phyloP scores from a whole-genome alignment of 1,139 yeast species.

The Lodderomyces pseudojiufengensis region DNA sequence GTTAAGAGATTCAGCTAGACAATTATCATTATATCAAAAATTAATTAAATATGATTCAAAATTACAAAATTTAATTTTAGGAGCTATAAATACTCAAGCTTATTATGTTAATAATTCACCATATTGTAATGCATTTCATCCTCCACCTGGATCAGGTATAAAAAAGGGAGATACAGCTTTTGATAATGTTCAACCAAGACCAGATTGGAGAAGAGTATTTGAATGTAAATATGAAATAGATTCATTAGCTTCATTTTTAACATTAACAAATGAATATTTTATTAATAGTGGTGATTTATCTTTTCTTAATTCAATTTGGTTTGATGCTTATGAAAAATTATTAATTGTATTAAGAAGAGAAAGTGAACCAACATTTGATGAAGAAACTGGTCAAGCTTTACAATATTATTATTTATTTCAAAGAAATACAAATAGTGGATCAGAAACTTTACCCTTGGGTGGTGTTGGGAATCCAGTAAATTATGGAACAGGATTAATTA shows the following conservation, averaged over 20 bases:
- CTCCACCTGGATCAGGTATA: conserved; percentile 63
- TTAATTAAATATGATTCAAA: conserved; percentile 49
- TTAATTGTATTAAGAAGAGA: conserved; percentile 58
- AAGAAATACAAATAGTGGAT: conserved; percentile 68
- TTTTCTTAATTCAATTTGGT: conserved; percentile 56
- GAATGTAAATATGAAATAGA: conserved; percentile 91
- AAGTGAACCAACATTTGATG: conserved; percentile 58
- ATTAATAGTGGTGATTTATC: conserved; percentile 47
- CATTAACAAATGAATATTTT: conserved; percentile 68
- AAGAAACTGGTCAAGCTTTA: conserved; percentile 49
- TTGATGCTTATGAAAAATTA: conserved; percentile 52
- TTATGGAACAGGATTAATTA: conserved; percentile 61
- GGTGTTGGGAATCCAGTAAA: conserved; percentile 87
- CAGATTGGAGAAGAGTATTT: conserved; percentile 69
- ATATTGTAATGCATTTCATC: conserved; percentile 89
- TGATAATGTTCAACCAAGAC: conserved; percentile 66
- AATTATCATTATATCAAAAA: conserved; percentile 71
- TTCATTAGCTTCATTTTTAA: conserved; percentile 77
- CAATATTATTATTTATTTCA: conserved; percentile 62
- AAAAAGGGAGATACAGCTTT: conserved; percentile 50
- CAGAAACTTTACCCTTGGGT: conserved; percentile 74
- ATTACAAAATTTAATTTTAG: conserved; percentile 55
- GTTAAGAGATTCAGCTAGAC: conserved; percentile 83
- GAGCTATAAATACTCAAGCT: conserved; percentile 82
- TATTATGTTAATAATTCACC: conserved; percentile 59